Evolutionary conservation across 1,139 yeast genomes (phyloP).

Genomic region (Blastobotrys arbuscula): DNA sequence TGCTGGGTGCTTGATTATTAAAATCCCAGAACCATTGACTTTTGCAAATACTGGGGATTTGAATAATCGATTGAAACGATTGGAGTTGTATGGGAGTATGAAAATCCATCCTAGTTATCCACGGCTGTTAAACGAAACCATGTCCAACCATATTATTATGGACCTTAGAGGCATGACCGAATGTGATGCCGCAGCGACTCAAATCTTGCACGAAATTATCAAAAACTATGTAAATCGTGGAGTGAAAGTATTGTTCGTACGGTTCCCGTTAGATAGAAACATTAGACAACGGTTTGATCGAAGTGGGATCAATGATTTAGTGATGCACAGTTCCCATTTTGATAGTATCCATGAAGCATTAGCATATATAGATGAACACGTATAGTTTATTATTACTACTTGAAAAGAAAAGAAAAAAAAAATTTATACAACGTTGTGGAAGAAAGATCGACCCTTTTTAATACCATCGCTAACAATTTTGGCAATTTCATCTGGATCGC

Average conservation of each 20-base stretch:
- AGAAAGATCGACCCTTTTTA: slow-evolving; percentile 53
- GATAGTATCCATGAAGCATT: slow-evolving; percentile 37
- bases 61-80: slow-evolving; percentile 63
- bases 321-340: slow-evolving; percentile 28
- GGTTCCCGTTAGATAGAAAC: slow-evolving; percentile 46
- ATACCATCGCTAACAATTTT: slow-evolving; percentile 69
- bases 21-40: slow-evolving; percentile 87
- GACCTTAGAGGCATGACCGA: slow-evolving; percentile 84
- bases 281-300: slow-evolving; percentile 37
- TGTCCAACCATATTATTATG: slow-evolving; percentile 65
- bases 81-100: slow-evolving; percentile 81
- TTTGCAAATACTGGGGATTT: slow-evolving; percentile 88
- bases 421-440: slow-evolving; percentile 48
- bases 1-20: slow-evolving; percentile 80
- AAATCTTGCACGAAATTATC: slow-evolving; percentile 60
- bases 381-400: slow-evolving; percentile 6
- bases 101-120: slow-evolving; percentile 79
- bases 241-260: slow-evolving; percentile 58
- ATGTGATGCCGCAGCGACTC: slow-evolving; percentile 83
- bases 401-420: neutral
- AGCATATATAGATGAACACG: slow-evolving; percentile 22
- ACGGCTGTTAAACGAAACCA: slow-evolving; percentile 46
- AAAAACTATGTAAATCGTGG: slow-evolving; percentile 47
- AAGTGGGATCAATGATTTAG: slow-evolving; percentile 34
- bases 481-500: slow-evolving; percentile 77